Percentiles rank a stretch among this genome's conserved stretches.
Evolutionary conservation across 1,139 yeast genomes (phyloP).

Genomic region (Scheffersomyces lignicola): DNA sequence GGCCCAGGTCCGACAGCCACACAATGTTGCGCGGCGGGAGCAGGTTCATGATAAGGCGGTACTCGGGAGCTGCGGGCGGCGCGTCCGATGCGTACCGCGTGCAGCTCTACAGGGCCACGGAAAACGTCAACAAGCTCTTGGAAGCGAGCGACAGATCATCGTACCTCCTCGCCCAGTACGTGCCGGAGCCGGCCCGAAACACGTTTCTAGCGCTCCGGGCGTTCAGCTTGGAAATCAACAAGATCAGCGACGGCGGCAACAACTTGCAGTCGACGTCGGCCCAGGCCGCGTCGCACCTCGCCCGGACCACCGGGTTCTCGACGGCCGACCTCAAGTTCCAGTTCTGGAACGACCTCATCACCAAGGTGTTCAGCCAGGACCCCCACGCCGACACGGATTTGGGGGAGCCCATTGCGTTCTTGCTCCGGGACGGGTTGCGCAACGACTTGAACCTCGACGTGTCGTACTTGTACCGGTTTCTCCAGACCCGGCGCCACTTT

Average conservation of each 20-base stretch:
- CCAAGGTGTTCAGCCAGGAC: slow-evolving; percentile 37
- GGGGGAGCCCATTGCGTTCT: slow-evolving; percentile 67
- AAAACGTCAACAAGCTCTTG: slow-evolving; percentile 41
- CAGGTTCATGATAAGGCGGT: not conserved
- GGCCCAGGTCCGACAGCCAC: too few species aligned
- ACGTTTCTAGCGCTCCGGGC: slow-evolving; percentile 69
- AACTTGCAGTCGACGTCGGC: slow-evolving; percentile 33
- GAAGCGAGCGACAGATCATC: slow-evolving; percentile 64
- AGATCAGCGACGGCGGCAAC: slow-evolving; percentile 51
- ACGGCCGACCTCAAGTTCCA: slow-evolving; percentile 56
- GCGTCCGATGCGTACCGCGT: slow-evolving; percentile 6
- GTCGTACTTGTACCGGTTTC: slow-evolving; percentile 56
- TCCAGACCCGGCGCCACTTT: slow-evolving; percentile 61
- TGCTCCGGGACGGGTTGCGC: slow-evolving; percentile 51
- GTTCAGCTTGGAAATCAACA: slow-evolving; percentile 67
- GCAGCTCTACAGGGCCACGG: slow-evolving; percentile 36
- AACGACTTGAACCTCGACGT: slow-evolving; percentile 54
- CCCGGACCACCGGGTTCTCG: slow-evolving; percentile 39
- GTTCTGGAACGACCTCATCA: slow-evolving; percentile 59
- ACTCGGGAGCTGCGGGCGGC: not conserved
- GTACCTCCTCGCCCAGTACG: slow-evolving; percentile 63
- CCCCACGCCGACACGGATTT: slow-evolving; percentile 38
- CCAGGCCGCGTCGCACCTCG: slow-evolving; percentile 30
- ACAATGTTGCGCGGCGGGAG: not conserved
- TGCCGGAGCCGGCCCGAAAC: slow-evolving; percentile 67